Evolutionary conservation across 2,329 filamentous ascomycete species (phyloP).

Genomic region (Aspergillus puulaauensis): DNA sequence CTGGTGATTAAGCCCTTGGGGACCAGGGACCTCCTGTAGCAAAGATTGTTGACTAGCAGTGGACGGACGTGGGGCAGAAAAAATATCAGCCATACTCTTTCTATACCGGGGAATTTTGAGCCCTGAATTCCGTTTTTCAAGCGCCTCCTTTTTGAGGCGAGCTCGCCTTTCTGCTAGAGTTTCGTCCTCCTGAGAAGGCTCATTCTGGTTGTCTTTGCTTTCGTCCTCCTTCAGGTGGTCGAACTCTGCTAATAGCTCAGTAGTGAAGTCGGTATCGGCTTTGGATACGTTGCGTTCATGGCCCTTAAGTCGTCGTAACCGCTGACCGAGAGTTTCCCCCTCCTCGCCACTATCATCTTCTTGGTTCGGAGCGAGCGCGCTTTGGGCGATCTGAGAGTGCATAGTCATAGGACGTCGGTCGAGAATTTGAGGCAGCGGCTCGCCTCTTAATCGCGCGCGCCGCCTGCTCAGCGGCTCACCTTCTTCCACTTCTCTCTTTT

Average conservation of each 20-base stretch:
- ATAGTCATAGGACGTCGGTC: constrained; percentile 36
- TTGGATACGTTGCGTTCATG: constrained; percentile 32
- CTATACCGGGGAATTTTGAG: constrained; percentile 33
- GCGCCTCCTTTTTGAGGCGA: constrained; percentile 45
- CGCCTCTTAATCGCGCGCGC: constrained; percentile 70
- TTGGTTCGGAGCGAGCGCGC: background rate
- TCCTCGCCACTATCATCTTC: constrained; percentile 37
- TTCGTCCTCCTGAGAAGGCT: constrained; percentile 38
- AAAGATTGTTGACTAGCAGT: constrained; percentile 29
- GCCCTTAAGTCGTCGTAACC: constrained; percentile 40
- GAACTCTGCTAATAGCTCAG: constrained; percentile 44
- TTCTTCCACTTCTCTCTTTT: constrained; percentile 82
- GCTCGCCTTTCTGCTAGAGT: constrained; percentile 48
- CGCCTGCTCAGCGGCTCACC: constrained; percentile 83
- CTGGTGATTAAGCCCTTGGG: constrained; percentile 18
- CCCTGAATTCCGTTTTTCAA: constrained; percentile 22
- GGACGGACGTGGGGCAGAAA: constrained; percentile 53
- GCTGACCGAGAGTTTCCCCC: constrained; percentile 47
- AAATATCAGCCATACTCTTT: constrained; percentile 49
- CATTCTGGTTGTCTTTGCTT: constrained; percentile 21
- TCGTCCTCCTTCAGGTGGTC: constrained; percentile 29
- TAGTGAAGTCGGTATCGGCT: constrained; percentile 43
- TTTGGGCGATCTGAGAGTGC: constrained; percentile 27
- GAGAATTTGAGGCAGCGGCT: constrained; percentile 34
- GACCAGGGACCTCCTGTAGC: constrained; percentile 18